A percentile compares a stretch with the other conserved stretches of the same genome.
Evolutionary conservation across 169 alveolate species (phyloP).

Genomic region (Blepharisma undulans): DNA sequence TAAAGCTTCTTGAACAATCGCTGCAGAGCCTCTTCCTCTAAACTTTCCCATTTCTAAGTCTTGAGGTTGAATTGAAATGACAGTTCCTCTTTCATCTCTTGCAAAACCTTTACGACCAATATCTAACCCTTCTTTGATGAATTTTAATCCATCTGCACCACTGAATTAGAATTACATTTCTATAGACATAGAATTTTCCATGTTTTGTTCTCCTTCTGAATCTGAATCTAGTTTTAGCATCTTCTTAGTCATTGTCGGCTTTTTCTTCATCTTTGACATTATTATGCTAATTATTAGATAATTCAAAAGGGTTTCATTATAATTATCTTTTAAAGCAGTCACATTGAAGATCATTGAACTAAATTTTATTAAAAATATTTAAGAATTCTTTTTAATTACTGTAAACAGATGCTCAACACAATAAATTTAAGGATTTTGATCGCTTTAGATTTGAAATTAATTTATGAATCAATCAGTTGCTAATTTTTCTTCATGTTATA

Average conservation of each 20-base stretch:
- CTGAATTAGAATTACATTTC: slow-evolving; percentile 20
- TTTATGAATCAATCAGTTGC: too few species aligned
- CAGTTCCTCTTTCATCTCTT: background rate
- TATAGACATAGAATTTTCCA: slow-evolving; percentile 37
- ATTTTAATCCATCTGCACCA: slow-evolving; percentile 9
- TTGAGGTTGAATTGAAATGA: background rate
- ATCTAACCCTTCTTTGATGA: slow-evolving; percentile 17
- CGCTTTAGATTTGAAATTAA: too few species aligned
- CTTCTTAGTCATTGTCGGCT: background rate
- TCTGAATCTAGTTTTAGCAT: slow-evolving; percentile 34
- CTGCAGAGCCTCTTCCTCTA: slow-evolving; percentile 34
- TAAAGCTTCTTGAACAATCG: background rate
- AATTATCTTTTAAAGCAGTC: background rate
- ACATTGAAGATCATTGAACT: too few species aligned
- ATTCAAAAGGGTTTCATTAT: background rate
- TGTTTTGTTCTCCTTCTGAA: slow-evolving; percentile 26
- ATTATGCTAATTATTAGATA: background rate
- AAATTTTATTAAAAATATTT: too few species aligned
- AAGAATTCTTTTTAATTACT: too few species aligned
- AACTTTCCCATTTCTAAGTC: slow-evolving; percentile 33
- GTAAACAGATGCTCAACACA: too few species aligned
- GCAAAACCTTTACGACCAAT: slow-evolving; percentile 28
- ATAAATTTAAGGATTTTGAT: too few species aligned
- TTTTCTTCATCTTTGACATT: slow-evolving; percentile 10
- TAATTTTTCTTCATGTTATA: too few species aligned